Conservation (phyloP, 2,329 filamentous ascomycete genomes). For the Zarea fungicola region DNA sequence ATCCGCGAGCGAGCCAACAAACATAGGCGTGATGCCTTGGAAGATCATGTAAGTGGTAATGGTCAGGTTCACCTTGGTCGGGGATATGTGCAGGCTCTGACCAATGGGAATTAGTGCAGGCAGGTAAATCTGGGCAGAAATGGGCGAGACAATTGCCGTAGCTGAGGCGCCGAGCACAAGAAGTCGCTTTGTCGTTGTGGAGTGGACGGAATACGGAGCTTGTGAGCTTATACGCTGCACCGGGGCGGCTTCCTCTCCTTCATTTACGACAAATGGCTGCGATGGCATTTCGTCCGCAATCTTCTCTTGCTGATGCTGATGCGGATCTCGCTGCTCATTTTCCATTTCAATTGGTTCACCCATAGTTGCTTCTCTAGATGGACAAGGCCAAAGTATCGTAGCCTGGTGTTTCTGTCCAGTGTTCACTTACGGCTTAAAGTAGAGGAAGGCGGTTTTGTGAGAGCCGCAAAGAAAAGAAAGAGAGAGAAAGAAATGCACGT, state of each 20-base stretch:
- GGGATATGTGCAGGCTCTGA: slow-evolving; percentile 39
- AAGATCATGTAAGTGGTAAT: slow-evolving; percentile 55
- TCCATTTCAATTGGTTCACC: background rate
- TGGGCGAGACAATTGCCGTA: slow-evolving; percentile 40
- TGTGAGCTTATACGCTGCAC: slow-evolving; percentile 1
- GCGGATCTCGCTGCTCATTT: no score
- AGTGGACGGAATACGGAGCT: slow-evolving; percentile 33
- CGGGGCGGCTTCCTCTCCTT: background rate
- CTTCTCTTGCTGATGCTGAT: background rate
- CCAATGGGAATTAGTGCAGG: slow-evolving; percentile 47
- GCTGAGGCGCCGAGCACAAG: slow-evolving; percentile 35
- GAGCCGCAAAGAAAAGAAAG: no score
- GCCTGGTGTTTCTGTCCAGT: no score
- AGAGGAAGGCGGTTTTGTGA: no score
- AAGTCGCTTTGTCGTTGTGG: slow-evolving; percentile 34
- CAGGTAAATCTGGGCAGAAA: slow-evolving; percentile 49
- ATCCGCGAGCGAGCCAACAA: slow-evolving; percentile 53
- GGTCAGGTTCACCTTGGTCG: slow-evolving; percentile 42
- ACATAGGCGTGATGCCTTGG: slow-evolving; percentile 54
- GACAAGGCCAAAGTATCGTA: no score
- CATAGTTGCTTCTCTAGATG: no score
- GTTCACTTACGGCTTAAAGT: no score
- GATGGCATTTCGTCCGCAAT: background rate
- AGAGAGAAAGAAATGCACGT: no score
- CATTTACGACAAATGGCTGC: background rate